These are phyloP conservation scores for Emiliania huxleyi DNA, from an alignment of 78 protist genomes.

Conservation along the genomic window DNA sequence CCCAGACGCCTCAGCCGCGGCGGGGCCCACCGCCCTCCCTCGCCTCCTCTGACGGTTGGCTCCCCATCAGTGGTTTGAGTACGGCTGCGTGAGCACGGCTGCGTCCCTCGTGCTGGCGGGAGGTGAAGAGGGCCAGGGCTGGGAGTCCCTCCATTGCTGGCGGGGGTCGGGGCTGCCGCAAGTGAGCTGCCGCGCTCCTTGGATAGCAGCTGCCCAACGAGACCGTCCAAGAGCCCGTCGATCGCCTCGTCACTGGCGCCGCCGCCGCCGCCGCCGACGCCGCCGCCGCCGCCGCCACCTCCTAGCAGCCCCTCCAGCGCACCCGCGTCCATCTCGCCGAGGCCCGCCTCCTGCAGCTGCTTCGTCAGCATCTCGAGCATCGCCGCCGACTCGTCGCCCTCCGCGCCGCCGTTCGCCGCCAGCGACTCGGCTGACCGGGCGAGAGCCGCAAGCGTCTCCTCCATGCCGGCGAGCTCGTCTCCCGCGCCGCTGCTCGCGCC, in stretches of 20 bases:
- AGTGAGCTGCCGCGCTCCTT: too few species aligned
- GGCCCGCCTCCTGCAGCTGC: background rate
- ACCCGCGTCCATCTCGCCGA: background rate
- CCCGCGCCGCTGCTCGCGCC: too few species aligned
- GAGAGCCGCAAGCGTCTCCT: background rate
- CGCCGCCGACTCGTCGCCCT: background rate
- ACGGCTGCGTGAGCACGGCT: too few species aligned
- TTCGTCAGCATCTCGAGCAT: background rate
- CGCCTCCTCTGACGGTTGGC: too few species aligned
- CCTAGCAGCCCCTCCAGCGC: background rate
- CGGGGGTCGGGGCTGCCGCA: too few species aligned
- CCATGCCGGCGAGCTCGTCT: background rate
- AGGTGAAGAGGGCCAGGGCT: too few species aligned
- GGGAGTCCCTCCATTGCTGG: too few species aligned
- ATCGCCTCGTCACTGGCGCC: background rate
- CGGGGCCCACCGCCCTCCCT: too few species aligned
- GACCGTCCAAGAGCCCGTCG: background rate
- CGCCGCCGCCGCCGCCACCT: background rate
- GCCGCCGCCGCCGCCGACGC: background rate
- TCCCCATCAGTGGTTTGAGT: too few species aligned
- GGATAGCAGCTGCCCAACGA: slow-evolving; percentile 17
- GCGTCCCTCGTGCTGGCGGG: too few species aligned
- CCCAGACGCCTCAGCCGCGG: too few species aligned
- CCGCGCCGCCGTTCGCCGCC: background rate
- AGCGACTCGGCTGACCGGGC: background rate